These are phyloP conservation scores for Lagerstroemia speciosa DNA, from an alignment of 345 rosid genomes.

Conservation along the genomic window DNA sequence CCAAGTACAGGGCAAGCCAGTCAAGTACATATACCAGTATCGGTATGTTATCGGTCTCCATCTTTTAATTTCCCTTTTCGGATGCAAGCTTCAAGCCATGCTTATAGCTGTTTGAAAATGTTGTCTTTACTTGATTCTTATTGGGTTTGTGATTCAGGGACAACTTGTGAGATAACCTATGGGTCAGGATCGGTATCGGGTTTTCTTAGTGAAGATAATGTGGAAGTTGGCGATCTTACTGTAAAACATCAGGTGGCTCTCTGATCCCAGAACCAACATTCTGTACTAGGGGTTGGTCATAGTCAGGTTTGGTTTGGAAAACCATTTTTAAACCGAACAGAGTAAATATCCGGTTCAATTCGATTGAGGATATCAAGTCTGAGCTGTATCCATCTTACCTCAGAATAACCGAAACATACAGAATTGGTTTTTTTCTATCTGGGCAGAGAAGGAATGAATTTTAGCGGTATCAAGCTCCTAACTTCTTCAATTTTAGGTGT, in stretches of 20 bases:
- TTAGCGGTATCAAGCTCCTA: neutral
- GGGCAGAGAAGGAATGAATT: no score
- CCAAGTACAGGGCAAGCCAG: conserved; percentile 50
- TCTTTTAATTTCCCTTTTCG: neutral
- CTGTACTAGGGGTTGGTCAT: no score
- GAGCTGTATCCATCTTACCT: no score
- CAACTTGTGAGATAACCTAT: conserved; percentile 41
- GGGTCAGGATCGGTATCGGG: conserved; percentile 75
- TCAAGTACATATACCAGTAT: conserved; percentile 51
- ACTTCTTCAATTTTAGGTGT: conserved; percentile 29
- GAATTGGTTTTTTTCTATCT: neutral
- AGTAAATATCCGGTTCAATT: no score
- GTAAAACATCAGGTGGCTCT: conserved; percentile 54
- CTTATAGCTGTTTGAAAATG: neutral
- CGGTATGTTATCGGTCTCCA: conserved; percentile 23
- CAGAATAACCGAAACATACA: no score
- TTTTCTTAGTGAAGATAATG: conserved; percentile 66
- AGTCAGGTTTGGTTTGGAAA: no score
- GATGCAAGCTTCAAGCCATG: neutral
- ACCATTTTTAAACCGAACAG: no score
- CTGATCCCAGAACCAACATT: neutral
- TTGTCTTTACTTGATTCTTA: neutral
- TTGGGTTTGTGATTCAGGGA: conserved; percentile 30
- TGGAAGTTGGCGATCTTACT: conserved; percentile 52
- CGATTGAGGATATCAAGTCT: no score